Conservation (phyloP, 768 basidiomycete genomes). For the Pholiota microspora region DNA sequence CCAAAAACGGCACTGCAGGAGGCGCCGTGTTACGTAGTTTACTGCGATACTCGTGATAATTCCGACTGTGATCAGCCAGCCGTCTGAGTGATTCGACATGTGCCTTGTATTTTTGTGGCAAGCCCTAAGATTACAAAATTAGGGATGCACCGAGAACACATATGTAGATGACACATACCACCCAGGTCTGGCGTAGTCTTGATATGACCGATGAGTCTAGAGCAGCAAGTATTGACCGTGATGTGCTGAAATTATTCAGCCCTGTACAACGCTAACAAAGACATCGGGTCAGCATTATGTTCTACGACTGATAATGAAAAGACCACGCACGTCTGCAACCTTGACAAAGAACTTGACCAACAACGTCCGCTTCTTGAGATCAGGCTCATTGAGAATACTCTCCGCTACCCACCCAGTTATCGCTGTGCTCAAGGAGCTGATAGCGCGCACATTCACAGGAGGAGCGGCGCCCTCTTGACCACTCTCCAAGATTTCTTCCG, state of each 20-base stretch:
- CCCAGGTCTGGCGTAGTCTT: constrained; percentile 91
- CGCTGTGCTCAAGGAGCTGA: constrained; percentile 85
- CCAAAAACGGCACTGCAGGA: constrained; percentile 94
- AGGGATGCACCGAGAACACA: constrained; percentile 1
- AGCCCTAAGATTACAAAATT: constrained; percentile 45
- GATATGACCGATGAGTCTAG: constrained; percentile 95
- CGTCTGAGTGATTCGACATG: constrained; percentile 79
- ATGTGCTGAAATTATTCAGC: constrained; percentile 88
- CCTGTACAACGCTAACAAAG: constrained; percentile 70
- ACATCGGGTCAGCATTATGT: constrained; percentile 10
- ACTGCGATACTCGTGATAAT: constrained; percentile 89
- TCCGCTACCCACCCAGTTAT: constrained; percentile 97
- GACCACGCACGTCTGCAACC: constrained; percentile 73
- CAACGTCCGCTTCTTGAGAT: constrained; percentile 77
- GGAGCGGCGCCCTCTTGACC: constrained; percentile 68
- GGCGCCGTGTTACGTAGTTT: constrained; percentile 85
- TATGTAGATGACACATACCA: constrained; percentile 37
- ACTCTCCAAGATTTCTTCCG: constrained; percentile 86
- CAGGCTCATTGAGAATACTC: constrained; percentile 86
- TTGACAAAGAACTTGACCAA: constrained; percentile 94
- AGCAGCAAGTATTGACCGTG: constrained; percentile 90
- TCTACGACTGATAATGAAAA: constrained; percentile 5
- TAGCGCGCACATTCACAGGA: constrained; percentile 73
- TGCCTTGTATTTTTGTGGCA: constrained; percentile 81
- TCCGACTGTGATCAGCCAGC: constrained; percentile 88